Evolutionary conservation across 2,329 filamentous ascomycete genomes (phyloP).

Genomic region (Botrytis aclada): DNA sequence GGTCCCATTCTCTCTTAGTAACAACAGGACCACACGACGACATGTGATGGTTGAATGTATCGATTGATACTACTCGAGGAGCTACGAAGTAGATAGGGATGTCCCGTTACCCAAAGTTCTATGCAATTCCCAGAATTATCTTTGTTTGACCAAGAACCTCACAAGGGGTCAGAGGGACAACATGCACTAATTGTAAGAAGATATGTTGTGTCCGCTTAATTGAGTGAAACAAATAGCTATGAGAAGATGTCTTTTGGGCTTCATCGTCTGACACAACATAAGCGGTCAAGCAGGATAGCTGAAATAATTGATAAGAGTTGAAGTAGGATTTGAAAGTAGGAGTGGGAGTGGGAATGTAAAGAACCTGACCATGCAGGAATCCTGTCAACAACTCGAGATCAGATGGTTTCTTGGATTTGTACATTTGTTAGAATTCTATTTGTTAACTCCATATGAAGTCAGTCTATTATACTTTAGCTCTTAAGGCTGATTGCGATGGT

Average conservation of each 20-base stretch:
- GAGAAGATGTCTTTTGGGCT: background rate
- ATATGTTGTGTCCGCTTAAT: conserved; percentile 4
- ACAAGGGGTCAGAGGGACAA: background rate
- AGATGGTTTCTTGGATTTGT: background rate
- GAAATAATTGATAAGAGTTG: background rate
- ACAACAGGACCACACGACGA: background rate
- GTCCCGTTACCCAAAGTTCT: background rate
- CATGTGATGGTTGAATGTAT: background rate
- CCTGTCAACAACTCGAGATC: background rate
- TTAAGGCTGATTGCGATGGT: background rate
- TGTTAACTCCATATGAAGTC: background rate
- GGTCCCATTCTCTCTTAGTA: background rate
- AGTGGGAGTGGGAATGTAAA: background rate
- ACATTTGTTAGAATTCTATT: background rate
- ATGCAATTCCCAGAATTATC: background rate
- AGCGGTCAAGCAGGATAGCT: conserved; percentile 7
- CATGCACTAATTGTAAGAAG: background rate
- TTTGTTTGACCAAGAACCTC: background rate
- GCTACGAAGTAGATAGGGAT: background rate
- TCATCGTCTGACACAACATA: conserved; percentile 6
- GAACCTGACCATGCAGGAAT: background rate
- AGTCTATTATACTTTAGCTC: background rate
- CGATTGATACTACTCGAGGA: background rate
- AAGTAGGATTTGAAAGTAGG: background rate
- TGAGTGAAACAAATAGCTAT: background rate